phyloP scores from a whole-genome alignment of 805 yeast species.

The Komagataella pastoris region DNA sequence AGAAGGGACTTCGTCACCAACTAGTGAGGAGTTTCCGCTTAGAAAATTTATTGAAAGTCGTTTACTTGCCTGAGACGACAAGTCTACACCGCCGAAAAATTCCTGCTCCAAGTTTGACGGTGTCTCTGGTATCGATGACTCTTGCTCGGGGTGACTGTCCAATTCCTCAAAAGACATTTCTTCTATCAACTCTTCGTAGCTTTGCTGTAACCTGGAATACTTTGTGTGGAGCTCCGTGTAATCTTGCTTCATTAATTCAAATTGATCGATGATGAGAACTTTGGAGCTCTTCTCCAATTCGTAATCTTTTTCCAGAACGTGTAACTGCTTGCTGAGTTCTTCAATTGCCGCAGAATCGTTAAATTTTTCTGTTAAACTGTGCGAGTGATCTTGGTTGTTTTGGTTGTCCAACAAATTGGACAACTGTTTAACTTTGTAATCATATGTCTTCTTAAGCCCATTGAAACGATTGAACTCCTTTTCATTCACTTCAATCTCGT shows the following conservation, averaged over 20 bases:
- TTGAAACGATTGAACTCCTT: slow-evolving; percentile 17
- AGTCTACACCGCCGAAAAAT: neutral
- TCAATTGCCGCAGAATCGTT: slow-evolving; percentile 9
- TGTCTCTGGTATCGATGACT: neutral
- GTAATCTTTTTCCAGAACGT: slow-evolving; percentile 31
- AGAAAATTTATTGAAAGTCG: neutral
- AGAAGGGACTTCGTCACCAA: neutral
- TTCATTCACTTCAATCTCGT: slow-evolving; percentile 17
- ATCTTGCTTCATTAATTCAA: slow-evolving; percentile 32
- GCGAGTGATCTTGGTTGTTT: neutral
- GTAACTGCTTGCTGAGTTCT: slow-evolving; percentile 13
- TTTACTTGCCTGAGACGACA: neutral
- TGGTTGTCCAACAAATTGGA: slow-evolving; percentile 8
- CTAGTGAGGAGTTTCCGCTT: neutral
- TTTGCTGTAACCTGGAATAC: slow-evolving; percentile 13
- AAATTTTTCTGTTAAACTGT: neutral
- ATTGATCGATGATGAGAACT: slow-evolving; percentile 37
- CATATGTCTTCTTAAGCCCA: slow-evolving; percentile 11
- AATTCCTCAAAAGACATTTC: slow-evolving; percentile 10
- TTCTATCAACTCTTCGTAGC: slow-evolving; percentile 12
- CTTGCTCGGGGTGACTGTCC: neutral
- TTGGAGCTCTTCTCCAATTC: slow-evolving; percentile 41
- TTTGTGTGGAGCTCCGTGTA: slow-evolving; percentile 13
- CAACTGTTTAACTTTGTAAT: slow-evolving; percentile 12
- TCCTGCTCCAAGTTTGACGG: neutral